A percentile compares a stretch with the other conserved stretches of the same genome.
phyloP scores from a whole-genome alignment of 2,329 filamentous ascomycete genomes.

The Hypoxylon sp. region DNA sequence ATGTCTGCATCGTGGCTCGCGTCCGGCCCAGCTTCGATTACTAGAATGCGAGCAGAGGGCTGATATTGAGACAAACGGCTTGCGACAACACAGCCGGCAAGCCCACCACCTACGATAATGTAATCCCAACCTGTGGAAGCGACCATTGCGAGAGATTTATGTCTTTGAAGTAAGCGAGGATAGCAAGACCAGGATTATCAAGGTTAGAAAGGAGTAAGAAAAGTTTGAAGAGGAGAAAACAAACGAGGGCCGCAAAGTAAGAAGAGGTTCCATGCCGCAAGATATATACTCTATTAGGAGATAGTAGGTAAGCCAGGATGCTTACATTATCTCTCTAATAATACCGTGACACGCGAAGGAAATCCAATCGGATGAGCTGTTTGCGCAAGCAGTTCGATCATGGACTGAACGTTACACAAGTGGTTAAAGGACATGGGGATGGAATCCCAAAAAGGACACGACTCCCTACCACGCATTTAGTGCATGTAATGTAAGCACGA shows the following conservation, averaged over 20 bases:
- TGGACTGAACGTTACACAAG: background rate
- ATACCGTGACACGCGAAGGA: background rate
- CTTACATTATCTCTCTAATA: background rate
- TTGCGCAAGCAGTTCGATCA: background rate
- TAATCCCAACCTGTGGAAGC: constrained; percentile 43
- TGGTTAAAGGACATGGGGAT: background rate
- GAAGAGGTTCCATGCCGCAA: background rate
- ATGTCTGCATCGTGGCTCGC: constrained; percentile 43
- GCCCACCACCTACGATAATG: constrained; percentile 44
- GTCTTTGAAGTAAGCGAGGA: background rate
- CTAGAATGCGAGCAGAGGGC: constrained; percentile 36
- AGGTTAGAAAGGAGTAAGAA: background rate
- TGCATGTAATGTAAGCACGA: too few relatives aligned
- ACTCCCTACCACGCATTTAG: too few relatives aligned
- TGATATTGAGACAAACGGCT: constrained; percentile 40
- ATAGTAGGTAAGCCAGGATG: background rate
- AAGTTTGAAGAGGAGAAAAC: background rate
- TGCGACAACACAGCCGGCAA: constrained; percentile 44
- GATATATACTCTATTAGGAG: background rate
- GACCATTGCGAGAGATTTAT: constrained; percentile 2
- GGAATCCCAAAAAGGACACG: background rate
- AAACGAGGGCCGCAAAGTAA: background rate
- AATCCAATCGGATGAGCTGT: background rate
- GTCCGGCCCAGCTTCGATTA: constrained; percentile 46
- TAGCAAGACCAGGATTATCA: background rate